These are phyloP conservation scores for Lantana camara DNA, from an alignment of 257 asterid species.

Conservation along the genomic window DNA sequence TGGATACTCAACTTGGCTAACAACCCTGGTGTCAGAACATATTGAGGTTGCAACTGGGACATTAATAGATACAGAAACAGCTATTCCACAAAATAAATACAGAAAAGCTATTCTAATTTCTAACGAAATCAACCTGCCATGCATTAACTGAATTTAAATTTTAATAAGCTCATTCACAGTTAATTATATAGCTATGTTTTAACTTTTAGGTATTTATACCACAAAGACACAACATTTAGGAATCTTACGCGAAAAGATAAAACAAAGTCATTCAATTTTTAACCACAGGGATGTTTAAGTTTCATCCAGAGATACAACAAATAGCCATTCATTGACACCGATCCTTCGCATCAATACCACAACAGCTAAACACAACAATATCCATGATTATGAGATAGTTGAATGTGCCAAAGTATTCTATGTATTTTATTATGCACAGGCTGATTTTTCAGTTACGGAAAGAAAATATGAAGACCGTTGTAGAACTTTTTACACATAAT, in stretches of 20 bases:
- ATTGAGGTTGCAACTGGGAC: slow-evolving; percentile 9
- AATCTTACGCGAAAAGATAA: slow-evolving; percentile 12
- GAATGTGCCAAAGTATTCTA: slow-evolving; percentile 17
- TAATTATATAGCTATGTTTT: slow-evolving; percentile 1
- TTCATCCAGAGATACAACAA: slow-evolving; percentile 11
- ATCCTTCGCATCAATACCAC: slow-evolving; percentile 26
- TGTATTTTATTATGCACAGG: slow-evolving; percentile 5
- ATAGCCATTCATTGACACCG: slow-evolving; percentile 4
- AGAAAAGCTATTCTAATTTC: slow-evolving; percentile 1
- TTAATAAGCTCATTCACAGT: background rate
- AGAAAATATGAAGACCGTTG: background rate
- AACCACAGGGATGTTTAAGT: slow-evolving; percentile 14
- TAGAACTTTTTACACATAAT: slow-evolving; percentile 15
- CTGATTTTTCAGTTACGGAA: background rate
- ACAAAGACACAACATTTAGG: slow-evolving; percentile 8
- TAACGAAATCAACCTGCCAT: slow-evolving; percentile 12
- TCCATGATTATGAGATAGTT: slow-evolving; percentile 7
- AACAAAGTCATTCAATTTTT: slow-evolving; percentile 5
- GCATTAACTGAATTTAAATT: slow-evolving; percentile 16
- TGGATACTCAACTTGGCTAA: slow-evolving; percentile 98
- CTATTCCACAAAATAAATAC: background rate
- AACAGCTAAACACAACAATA: slow-evolving; percentile 22
- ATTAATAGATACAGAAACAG: background rate
- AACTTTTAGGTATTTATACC: slow-evolving; percentile 12
- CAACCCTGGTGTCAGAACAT: slow-evolving; percentile 65